phyloP scores from a whole-genome alignment of 2,329 filamentous ascomycete species.

The Pseudogymnoascus sp. region DNA sequence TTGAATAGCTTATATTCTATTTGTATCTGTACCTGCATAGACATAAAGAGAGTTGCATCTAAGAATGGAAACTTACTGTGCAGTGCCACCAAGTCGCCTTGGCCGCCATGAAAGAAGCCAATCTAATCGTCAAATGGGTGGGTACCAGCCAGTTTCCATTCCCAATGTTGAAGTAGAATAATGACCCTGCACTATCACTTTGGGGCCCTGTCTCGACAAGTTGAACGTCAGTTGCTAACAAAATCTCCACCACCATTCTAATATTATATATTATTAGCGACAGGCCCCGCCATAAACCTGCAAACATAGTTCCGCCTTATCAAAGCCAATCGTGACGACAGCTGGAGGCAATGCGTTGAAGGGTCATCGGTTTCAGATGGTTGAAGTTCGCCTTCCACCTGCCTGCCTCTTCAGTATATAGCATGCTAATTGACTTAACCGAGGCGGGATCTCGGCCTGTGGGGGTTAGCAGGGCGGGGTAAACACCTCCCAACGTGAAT shows the following conservation, averaged over 20 bases:
- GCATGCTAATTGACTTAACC: not conserved
- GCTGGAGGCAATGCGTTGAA: not conserved
- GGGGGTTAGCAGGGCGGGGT: not conserved
- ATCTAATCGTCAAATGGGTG: too few relatives aligned
- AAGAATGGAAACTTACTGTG: too few relatives aligned
- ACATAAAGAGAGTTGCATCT: too few relatives aligned
- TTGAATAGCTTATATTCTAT: too few relatives aligned
- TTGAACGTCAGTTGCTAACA: not conserved
- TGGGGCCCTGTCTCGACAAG: not conserved
- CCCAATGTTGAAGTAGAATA: not conserved
- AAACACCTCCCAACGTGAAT: not conserved
- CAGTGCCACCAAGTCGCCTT: too few relatives aligned
- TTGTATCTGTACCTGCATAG: too few relatives aligned
- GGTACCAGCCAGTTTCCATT: not conserved
- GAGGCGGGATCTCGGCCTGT: not conserved
- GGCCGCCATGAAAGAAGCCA: too few relatives aligned
- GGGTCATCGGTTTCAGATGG: not conserved
- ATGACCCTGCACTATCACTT: not conserved
- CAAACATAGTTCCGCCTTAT: not conserved
- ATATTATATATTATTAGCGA: not conserved
- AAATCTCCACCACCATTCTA: not conserved
- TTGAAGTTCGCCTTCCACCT: not conserved
- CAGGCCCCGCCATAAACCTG: not conserved
- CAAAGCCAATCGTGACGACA: not conserved
- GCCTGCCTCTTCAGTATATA: not conserved